Evolutionary conservation across 805 yeast species (phyloP).

Genomic region (Yamadazyma akitaensis): DNA sequence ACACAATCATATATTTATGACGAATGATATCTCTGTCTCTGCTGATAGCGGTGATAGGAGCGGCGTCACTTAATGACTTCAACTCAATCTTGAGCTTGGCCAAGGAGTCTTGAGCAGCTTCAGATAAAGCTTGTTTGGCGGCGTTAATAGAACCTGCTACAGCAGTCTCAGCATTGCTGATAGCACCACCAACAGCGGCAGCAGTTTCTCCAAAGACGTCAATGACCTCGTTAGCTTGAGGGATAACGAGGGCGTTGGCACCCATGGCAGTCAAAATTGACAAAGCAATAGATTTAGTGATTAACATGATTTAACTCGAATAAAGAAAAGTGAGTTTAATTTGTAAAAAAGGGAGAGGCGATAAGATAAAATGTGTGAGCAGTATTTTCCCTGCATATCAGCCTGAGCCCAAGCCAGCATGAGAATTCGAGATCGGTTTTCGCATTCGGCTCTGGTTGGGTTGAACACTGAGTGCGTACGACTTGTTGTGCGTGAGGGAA

Average conservation of each 20-base stretch:
- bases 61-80: slow-evolving; percentile 19
- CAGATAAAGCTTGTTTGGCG: neutral
- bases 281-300: slow-evolving; percentile 40
- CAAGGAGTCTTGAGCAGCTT: slow-evolving; percentile 1
- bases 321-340: slow-evolving; percentile 2
- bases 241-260: slow-evolving; percentile 55
- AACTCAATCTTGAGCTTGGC: slow-evolving; percentile 8
- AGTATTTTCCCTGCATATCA: slow-evolving; percentile 1
- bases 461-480: too few species aligned
- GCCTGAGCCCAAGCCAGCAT: neutral
- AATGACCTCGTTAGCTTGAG: slow-evolving; percentile 44
- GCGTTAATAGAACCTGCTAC: slow-evolving; percentile 4
- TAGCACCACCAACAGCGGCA: slow-evolving; percentile 4
- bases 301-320: slow-evolving; percentile 25
- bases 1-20: slow-evolving; percentile 79
- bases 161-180: slow-evolving; percentile 3
- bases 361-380: slow-evolving; percentile 8
- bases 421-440: neutral
- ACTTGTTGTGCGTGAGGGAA: too few species aligned
- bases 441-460: slow-evolving; percentile 1
- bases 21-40: slow-evolving; percentile 52
- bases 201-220: slow-evolving; percentile 30
- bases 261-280: slow-evolving; percentile 41
- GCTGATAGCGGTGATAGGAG: slow-evolving; percentile 46
- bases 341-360: slow-evolving; percentile 7